Evolutionary conservation across 139 green algal genomes (phyloP), one percentile per base, ranked within the genome.

Genomic region (Micractinium conductrix): DNA sequence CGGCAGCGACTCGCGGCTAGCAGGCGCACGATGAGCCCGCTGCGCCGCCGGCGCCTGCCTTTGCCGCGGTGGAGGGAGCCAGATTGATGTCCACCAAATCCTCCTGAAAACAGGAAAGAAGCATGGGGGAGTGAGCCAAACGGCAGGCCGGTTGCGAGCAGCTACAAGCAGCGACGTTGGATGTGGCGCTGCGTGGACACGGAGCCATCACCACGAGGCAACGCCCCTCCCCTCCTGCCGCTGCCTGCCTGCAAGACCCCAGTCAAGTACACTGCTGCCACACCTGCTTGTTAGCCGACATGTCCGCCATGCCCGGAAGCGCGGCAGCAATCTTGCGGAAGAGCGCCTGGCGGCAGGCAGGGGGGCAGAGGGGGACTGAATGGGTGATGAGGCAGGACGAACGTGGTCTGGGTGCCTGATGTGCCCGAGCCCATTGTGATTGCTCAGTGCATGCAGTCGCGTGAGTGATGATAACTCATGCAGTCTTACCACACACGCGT

Each of bases 241-340:
- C 48, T 14, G 14, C 12, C 9, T 37, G 37, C 69, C 37, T 21
- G 16, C 30, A 73, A 16, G 44, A 6, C 65, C 22, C 7, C 4
- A 16, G 10, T n/a, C 4, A 7, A 21, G 5, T 21, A 6, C 58
- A 67, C 8, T 67, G 3, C 73, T 8, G 26, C 2, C 80, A 8
- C 80, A 62, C 68, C 48, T 92, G 84, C 85, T 96, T 97, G 33
- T 86, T 24, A 2, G 74, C 60, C 14, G 78, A 90, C 30, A 96
- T 63, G 1, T 92, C 89, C 83, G 99, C 97, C 96, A 99, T 97
- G 43, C 97, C 97, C 8, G 97, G 97, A 67, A 99, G 88, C 4
- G 97, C 95, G 17, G 95, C 96, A 28, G 97, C 97, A 78, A 99
- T 98, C 86, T 99, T 99, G 26, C 96, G 89, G 88, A 99, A 99